Base-by-base conservation (phyloP, 2,329 filamentous ascomycete species). In the Phaeophleospora eucalypticola region DNA sequence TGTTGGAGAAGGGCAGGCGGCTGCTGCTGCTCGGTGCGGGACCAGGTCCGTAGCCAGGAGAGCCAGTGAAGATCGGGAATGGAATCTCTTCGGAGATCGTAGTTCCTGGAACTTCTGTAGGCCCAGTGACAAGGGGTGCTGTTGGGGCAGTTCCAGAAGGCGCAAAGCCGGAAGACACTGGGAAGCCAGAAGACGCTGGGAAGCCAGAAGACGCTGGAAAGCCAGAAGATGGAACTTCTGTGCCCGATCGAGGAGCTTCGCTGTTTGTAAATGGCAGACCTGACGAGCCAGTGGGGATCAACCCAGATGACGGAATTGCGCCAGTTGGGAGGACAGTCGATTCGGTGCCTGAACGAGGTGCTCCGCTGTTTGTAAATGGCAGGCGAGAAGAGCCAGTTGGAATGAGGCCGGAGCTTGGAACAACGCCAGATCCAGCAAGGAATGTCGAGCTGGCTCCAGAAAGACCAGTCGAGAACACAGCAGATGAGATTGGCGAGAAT, bases 401-500 rank as follows among this genome's bases (percentile, higher is more conserved):
- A 36, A 19, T 19, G 6, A 33, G 27, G 33, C 41, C 24, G 6
- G 24, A 29, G 24, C 24, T 29, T 29, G 24, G 24, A 29, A 29
- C 12, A 6, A 19, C 35, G 7, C 45, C 45, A 3, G 39, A 47
- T 12, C 27, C 39, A 14, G 24, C 24, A 29, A 29, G 24, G 24
- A 20, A 24, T 9, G n/a, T 21, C 6, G 19, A n/a, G 17, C 19
- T 43, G 15, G 33, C 46, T n/a, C 47, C 47, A 16, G 39, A 15
- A 32, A 36, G 36, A 2, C 47, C 49, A 6, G 43, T 46, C 15
- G 36, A 36, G 16, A 43, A 32, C 12, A 49, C 37, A 4, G 42
- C 48, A 8, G 49, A 46, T n/a, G 40, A 50, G 36, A 55, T 41
- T 16, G 47, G 52, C n/a, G 39, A 41, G 35, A 49, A 52, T 19